Base-by-base conservation (phyloP, 805 yeast species). In the Starmerella floris region DNA sequence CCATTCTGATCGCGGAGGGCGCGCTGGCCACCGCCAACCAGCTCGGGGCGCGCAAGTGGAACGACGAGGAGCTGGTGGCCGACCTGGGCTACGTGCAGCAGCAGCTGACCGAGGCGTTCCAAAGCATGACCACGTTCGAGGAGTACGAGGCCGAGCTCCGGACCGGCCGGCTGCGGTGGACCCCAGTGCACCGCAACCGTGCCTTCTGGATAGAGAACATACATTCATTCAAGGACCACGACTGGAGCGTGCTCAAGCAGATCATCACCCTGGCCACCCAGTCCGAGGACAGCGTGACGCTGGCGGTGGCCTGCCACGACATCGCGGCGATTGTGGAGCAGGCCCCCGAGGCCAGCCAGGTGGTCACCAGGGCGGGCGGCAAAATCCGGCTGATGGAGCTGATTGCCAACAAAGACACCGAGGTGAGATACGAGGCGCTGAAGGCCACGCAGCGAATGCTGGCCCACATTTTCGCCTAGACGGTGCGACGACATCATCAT, bases 361-460 rank as follows among this genome's bases (percentile, higher is more conserved):
- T 74, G 13, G 60, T 82, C 39, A 68, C 66, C 55, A 63, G 72
- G 54, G 58, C 64, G 49, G 73, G 83, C 54, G 69, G 79, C 51
- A 91, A 91, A 68, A 66, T 80, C 20, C 74, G 76, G 60, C 74
- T 91, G 44, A 88, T 91, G 97, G 73, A 73, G 48, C 68, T 85
- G 50, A 77, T 91, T 76, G 76, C 74, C 56, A 75, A 77, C 44
- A 73, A 78, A 33, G 87, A 85, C 60, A 72, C 87, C 20, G 91
- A 83, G 58, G 87, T 91, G 51, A 83, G 88, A 59, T 91, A 80
- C 59, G 95, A 88, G 66, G 97, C 97, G 2, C 72, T 91, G 57
- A 83, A 83, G 61, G 85, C 96, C 3, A 83, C 95, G n/a, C 98
- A 91, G 66, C 73, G 79, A 44, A 74, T 91, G 55, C 93, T 91